Base-by-base conservation (phyloP, 768 basidiomycete genomes). In the Stropharia rugosoannulata region DNA sequence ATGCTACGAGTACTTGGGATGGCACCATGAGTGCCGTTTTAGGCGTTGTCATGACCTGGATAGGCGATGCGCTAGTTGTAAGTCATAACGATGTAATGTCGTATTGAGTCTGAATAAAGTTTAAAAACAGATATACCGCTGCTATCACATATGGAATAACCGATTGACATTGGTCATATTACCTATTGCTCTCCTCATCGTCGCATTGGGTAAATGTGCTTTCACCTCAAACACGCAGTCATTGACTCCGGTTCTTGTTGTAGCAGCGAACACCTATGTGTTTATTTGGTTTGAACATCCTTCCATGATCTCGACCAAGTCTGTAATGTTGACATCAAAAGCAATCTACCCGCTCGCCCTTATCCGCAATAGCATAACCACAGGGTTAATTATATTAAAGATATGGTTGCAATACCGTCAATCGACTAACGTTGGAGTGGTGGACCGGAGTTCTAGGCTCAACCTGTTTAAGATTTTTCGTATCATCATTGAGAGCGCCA, bases 91-190 rank as follows among this genome's bases (percentile, higher is more conserved):
- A 10, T 27, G 2, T 8, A 16, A 7, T 18, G 18, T 43, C 42
- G 3, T 37, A 4, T 29, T 36, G 39, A 5, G 22, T n/a, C 29
- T 15, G 16, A 43, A 41, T 27, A 10, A 32, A n/a, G 32, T 47
- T 13, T 32, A 45, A 16, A 13, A 27, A 35, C 49, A 68, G 69
- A 68, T 68, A 29, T 70, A 67, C 49, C 62, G 69, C 22, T 69
- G 68, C 47, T 70, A 65, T 49, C 58, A 66, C 27, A 61, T 70
- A 11, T 70, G 69, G 69, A 60, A 63, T 39, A 55, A 58, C 36
- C 62, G 57, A 27, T 39, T 55, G 4, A 56, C 49, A 54, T 54
- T 70, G 10, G 60, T 70, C 35, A 29, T 58, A 2, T 16, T 68
- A 29, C 68, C 69, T 22, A 22, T 60, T n/a, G 40, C 65, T 7